Evolutionary conservation across 371 early-diverging fungal species (phyloP), one percentile per base, ranked within the genome.

Genomic region (Dinochytrium kinnereticum): DNA sequence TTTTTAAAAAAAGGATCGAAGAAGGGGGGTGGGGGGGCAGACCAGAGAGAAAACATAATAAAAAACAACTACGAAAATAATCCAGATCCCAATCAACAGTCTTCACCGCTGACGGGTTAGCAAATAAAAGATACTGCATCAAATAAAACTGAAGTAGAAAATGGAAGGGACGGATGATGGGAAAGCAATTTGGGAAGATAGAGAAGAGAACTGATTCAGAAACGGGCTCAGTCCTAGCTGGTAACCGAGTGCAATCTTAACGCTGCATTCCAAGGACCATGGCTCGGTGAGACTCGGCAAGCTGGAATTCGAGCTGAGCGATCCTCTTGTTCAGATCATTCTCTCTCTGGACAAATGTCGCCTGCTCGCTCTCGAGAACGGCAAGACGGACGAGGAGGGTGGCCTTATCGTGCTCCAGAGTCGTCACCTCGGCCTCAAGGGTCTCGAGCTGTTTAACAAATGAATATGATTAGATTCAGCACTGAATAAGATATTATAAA

Each of bases 371-470:
- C 76, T 93, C 93, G 36, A 93, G 83, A 39, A 92, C 90, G 34
- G 92, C 92, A 50, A 93, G 80, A 64, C 87, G 85, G 72, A 88
- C 83, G 69, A 82, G 81, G 75, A 94, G 82, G 57, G 78, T 74
- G 72, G 81, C 82, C 82, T 96, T 95, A 51, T 94, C 92, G 39
- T 84, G 72, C 83, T 95, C 95, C 36, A 97, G 88, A 70, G 91
- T 90, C 26, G 82, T 77, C 39, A 93, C 94, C 69, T 90, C 89
- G 64, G 79, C 79, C 82, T 96, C 96, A 30, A 97, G 89, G 17
- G 89, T 82, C 78, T 94, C 94, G 84, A 97, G 61, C 61, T 61
- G 30, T 7, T 13, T 17, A 55, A 61, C 10, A 61, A 24, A 17
- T 37, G 36, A 61, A 15, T 2, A 37, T 31, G 7, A 61, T 3